A percentile compares a stretch with the other conserved stretches of the same genome.
Conservation (phyloP, 192 early-diverging fungal genomes). For the Backusella westeae region DNA sequence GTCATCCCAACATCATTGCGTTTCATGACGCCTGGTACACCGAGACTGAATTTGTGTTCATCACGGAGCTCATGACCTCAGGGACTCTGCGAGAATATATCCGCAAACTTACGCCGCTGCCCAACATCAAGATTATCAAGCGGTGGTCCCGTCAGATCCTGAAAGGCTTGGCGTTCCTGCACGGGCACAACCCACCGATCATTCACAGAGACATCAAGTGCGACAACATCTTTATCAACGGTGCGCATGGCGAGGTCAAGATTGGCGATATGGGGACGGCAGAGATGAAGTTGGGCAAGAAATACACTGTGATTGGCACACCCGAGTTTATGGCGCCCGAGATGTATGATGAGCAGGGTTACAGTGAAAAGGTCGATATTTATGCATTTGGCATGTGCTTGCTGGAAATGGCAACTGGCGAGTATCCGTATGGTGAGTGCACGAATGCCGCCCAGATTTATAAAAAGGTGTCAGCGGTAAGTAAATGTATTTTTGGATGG, state of each 20-base stretch:
- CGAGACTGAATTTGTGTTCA: slow-evolving; percentile 66
- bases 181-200: slow-evolving; percentile 74
- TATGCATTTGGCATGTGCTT: slow-evolving; percentile 90
- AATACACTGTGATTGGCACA: slow-evolving; percentile 77
- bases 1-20: slow-evolving; percentile 82
- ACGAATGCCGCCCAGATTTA: slow-evolving; percentile 83
- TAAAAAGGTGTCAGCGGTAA: slow-evolving; percentile 68
- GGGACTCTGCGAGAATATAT: slow-evolving; percentile 80
- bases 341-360: slow-evolving; percentile 81
- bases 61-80: slow-evolving; percentile 88
- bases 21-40: slow-evolving; percentile 67
- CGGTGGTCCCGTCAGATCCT: slow-evolving; percentile 82
- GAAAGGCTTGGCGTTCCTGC: slow-evolving; percentile 75
- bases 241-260: slow-evolving; percentile 75
- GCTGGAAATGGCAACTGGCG: slow-evolving; percentile 71
- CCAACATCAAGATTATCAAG: slow-evolving; percentile 73
- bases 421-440: slow-evolving; percentile 87
- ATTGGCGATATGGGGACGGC: no score
- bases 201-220: slow-evolving; percentile 77
- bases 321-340: slow-evolving; percentile 93
- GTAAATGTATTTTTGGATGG: slow-evolving; percentile 1
- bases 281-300: slow-evolving; percentile 67
- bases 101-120: slow-evolving; percentile 58
- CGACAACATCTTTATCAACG: slow-evolving; percentile 88
- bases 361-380: slow-evolving; percentile 86